Evolutionary conservation across 345 rosid species (phyloP), one percentile per base, ranked within the genome.

Genomic region (Dimocarpus longan): DNA sequence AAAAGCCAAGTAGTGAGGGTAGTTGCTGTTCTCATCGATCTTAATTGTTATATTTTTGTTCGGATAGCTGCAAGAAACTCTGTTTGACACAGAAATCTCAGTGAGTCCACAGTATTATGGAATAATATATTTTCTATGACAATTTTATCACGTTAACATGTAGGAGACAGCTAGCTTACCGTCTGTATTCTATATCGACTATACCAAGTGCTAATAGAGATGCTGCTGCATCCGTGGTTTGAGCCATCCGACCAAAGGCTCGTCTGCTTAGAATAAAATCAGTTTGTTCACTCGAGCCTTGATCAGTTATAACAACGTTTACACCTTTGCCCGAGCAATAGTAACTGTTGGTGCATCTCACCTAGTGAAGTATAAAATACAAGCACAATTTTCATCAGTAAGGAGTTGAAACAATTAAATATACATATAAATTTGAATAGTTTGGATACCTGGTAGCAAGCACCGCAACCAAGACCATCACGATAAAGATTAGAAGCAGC

Each of bases 381-480:
- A 40, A 68, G 48, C 2, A 39, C 5, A 22, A 19, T 8, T 68
- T 39, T 39, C 26, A 68, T 68, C n/a, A 37, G 70, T 37, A 5
- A 8, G 63, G 21, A 37, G 15, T 64, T 24, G 40, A 48, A 48
- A 46, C 4, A 15, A 10, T 7, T 68, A 8, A 9, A 19, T 1
- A 10, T 11, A 8, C 1, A 22, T 26, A 63, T 7, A 65, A 24
- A 66, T 67, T 13, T 0, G n/a, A 32, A 6, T n/a, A 15, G 24
- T 57, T 57, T 63, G 3, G 6, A 10, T 81, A 89, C 95, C 88
- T 90, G 95, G 85, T 88, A 91, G 89, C 93, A 91, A 84, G 91
- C 91, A 39, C 95, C 93, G 52, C 95, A 91, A n/a, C 95, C 95
- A 18, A 90, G 75, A 19, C 95, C 93, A 46, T 73, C 69, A 13